Conservation (phyloP, 257 asterid species). For the Gentiana macrophylla region DNA sequence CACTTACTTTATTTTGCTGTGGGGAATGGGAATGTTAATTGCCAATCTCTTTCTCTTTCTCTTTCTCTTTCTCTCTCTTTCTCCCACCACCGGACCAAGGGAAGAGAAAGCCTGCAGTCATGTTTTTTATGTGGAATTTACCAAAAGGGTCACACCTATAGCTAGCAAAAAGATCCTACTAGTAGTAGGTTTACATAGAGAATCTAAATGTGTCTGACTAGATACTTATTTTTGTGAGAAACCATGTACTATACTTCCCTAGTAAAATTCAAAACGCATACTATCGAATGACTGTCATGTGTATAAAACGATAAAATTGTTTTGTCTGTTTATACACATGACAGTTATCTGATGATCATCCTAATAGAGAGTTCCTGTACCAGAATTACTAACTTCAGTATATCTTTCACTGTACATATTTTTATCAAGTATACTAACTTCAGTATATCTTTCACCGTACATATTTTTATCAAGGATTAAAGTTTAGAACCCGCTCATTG, state of each 20-base stretch:
- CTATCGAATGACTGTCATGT: no score
- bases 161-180: neutral
- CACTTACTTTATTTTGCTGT: conserved; percentile 29
- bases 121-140: conserved; percentile 12
- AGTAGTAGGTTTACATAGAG: conserved; percentile 9
- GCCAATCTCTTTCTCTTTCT: conserved; percentile 13
- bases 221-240: neutral
- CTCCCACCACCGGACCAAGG: neutral
- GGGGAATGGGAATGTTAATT: conserved; percentile 37
- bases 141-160: conserved; percentile 6
- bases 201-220: neutral
- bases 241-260: neutral
- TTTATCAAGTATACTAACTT: no score
- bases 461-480: no score
- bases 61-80: conserved; percentile 6
- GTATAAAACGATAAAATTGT: no score
- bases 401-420: no score
- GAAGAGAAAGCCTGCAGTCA: conserved; percentile 6
- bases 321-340: no score
- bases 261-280: neutral
- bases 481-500: no score
- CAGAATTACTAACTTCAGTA: no score
- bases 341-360: no score
- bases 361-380: no score
- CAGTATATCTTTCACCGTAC: no score